phyloP scores from a whole-genome alignment of 257 asterid genomes.

The Striga asiatica region DNA sequence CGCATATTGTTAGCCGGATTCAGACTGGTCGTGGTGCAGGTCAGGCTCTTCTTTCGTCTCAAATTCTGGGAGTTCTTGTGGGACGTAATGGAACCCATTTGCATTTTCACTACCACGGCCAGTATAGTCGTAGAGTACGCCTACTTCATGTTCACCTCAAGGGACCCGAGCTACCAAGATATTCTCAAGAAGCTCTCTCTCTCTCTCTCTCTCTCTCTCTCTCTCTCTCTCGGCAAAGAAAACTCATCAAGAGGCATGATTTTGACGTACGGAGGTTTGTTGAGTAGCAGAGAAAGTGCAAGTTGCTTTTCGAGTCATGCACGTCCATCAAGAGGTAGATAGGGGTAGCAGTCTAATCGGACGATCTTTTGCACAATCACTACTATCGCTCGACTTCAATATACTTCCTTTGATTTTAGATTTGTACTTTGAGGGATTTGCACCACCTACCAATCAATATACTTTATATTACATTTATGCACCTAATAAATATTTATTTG shows the following conservation, averaged over 20 bases:
- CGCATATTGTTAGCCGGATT: conserved; percentile 47
- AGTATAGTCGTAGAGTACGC: conserved; percentile 42
- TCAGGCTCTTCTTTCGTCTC: conserved; percentile 46
- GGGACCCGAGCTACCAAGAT: conserved; percentile 57
- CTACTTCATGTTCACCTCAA: conserved; percentile 43
- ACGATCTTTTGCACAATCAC: conserved; percentile 27
- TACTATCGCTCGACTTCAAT: neutral
- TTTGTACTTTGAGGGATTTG: too few relatives aligned
- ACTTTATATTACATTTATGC: too few relatives aligned
- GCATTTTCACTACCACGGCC: conserved; percentile 37
- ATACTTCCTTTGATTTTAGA: neutral
- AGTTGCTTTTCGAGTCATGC: conserved; percentile 11
- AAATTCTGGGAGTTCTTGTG: conserved; percentile 68
- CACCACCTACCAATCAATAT: neutral
- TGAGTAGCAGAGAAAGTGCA: conserved; percentile 31
- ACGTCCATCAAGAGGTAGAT: conserved; percentile 21
- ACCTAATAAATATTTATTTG: too few relatives aligned
- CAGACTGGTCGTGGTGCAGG: conserved; percentile 31
- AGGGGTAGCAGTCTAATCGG: conserved; percentile 27
- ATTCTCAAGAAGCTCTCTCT: conserved; percentile 42
- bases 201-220: conserved; percentile 46
- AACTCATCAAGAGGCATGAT: conserved; percentile 30
- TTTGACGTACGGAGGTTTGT: conserved; percentile 38
- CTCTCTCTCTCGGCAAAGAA: conserved; percentile 42
- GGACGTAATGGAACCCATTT: conserved; percentile 79